These are phyloP conservation scores for Cadophora sp. DNA, from an alignment of 2,329 filamentous ascomycete species.

Conservation along the genomic window DNA sequence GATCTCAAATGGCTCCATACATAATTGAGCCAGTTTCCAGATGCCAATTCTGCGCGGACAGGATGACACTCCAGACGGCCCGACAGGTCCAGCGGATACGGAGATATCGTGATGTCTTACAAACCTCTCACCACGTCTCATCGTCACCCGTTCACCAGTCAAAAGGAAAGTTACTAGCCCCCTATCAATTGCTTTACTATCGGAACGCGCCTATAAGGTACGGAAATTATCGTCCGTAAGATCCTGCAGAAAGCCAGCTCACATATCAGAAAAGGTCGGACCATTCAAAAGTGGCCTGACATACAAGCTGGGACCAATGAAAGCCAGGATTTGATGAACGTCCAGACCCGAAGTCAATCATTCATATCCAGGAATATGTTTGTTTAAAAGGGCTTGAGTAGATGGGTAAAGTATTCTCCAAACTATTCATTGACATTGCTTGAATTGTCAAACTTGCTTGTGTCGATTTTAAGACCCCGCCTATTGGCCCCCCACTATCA, in stretches of 20 bases:
- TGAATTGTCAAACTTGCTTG: not conserved
- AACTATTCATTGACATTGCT: not conserved
- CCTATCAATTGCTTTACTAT: not conserved
- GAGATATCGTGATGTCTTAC: not conserved
- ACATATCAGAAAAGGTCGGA: not conserved
- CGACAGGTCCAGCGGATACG: not conserved
- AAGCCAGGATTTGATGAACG: not conserved
- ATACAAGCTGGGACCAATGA: not conserved
- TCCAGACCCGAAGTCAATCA: not conserved
- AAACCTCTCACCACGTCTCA: not conserved
- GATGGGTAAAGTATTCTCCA: not conserved
- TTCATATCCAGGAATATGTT: not conserved
- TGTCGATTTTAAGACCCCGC: not conserved
- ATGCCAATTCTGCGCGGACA: not conserved
- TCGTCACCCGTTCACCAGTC: slow-evolving; percentile 1
- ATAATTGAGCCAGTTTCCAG: not conserved
- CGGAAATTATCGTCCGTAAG: not conserved
- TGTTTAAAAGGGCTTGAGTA: not conserved
- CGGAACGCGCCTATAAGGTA: not conserved
- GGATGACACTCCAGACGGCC: not conserved
- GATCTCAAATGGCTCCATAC: not conserved
- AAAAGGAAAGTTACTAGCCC: not conserved
- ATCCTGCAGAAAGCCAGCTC: not conserved
- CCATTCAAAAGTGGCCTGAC: slow-evolving; percentile 16
- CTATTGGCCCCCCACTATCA: not conserved